Conservation (phyloP, 1,284 basidiomycete genomes). For the Microbotryomycetes sp. region DNA sequence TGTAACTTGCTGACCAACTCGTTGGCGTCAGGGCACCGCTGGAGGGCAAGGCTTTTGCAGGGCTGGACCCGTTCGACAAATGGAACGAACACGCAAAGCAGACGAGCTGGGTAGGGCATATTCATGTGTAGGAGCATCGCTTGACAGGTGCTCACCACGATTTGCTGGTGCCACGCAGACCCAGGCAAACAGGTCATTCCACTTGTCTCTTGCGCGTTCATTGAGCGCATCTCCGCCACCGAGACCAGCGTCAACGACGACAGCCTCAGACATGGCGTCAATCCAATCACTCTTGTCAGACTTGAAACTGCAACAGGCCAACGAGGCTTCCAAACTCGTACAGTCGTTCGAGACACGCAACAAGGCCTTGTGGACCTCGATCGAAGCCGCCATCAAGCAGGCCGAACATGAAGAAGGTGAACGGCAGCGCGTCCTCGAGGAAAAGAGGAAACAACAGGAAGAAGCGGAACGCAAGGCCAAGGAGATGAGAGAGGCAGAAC, state of each 20-base stretch:
- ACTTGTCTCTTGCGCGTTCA: slow-evolving; percentile 21
- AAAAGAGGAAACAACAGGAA: slow-evolving; percentile 53
- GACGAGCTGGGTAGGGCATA: slow-evolving; percentile 15
- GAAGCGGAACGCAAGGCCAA: slow-evolving; percentile 39
- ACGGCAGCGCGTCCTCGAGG: slow-evolving; percentile 52
- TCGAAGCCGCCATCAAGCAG: slow-evolving; percentile 63
- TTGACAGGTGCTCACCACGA: background rate
- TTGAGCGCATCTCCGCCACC: slow-evolving; percentile 5
- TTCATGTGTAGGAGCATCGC: background rate
- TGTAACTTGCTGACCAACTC: no score
- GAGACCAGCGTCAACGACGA: background rate
- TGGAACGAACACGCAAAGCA: slow-evolving; percentile 20
- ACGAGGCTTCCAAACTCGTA: slow-evolving; percentile 60
- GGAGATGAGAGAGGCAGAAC: slow-evolving; percentile 18
- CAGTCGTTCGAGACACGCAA: slow-evolving; percentile 70
- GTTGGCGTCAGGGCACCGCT: no score
- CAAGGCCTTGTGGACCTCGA: slow-evolving; percentile 62
- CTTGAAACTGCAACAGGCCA: slow-evolving; percentile 14
- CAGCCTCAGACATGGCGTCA: slow-evolving; percentile 3
- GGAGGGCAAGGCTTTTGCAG: background rate
- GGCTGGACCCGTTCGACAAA: slow-evolving; percentile 11
- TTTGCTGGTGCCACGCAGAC: slow-evolving; percentile 6
- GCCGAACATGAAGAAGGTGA: slow-evolving; percentile 72
- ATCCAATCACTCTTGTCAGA: slow-evolving; percentile 22
- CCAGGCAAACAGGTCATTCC: slow-evolving; percentile 27